These are phyloP conservation scores for Isoetes taiwanensis DNA, from an alignment of 75 land plant species.

Conservation along the genomic window DNA sequence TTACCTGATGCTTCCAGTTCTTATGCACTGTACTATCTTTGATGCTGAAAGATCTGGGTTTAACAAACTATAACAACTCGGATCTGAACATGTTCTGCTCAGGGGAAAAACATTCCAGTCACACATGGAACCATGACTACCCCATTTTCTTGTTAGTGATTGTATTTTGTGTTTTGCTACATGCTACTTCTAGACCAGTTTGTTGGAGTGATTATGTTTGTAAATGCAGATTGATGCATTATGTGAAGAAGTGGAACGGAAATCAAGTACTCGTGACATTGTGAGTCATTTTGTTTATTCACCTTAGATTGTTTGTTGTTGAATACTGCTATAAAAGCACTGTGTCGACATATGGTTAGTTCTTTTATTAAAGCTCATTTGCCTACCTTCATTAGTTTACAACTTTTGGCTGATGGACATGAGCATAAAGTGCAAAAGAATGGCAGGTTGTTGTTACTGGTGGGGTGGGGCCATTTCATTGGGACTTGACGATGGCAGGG, in stretches of 20 bases:
- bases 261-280: slow-evolving; percentile 43
- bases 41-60: too few relatives aligned
- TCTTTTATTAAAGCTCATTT: not conserved
- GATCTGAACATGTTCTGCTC: too few relatives aligned
- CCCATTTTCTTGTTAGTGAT: too few relatives aligned
- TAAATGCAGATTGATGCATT: slow-evolving; percentile 70
- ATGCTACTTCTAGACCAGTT: too few relatives aligned
- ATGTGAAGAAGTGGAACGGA: slow-evolving; percentile 72
- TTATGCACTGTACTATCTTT: too few relatives aligned
- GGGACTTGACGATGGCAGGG: slow-evolving; percentile 73
- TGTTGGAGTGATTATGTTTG: not conserved
- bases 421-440: too few relatives aligned
- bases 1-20: too few relatives aligned
- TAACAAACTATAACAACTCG: too few relatives aligned
- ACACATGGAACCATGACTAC: too few relatives aligned
- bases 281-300: too few relatives aligned
- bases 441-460: slow-evolving; percentile 75
- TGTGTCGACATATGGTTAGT: not conserved
- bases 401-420: not conserved
- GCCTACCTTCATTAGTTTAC: not conserved
- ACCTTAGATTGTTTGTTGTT: not conserved
- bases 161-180: too few relatives aligned
- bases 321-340: not conserved
- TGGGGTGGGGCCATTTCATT: slow-evolving; percentile 77
- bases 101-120: too few relatives aligned